Evolutionary conservation across 176 grass and related monocot genomes (phyloP).

Genomic region (Eremochloa ophiuroides): DNA sequence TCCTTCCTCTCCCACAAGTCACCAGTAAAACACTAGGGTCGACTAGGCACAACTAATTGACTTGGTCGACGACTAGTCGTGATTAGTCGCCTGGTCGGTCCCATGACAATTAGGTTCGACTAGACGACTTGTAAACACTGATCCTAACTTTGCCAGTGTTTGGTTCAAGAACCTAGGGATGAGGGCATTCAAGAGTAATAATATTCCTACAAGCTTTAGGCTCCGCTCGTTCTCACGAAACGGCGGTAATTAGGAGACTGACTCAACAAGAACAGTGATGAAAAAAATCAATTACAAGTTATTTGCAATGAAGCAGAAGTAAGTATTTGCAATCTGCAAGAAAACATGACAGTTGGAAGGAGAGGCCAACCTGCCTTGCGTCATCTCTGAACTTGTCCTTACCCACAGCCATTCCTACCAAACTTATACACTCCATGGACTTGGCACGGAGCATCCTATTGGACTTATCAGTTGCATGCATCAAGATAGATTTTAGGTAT

Average conservation of each 20-base stretch:
- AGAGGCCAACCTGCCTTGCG: constrained; percentile 71
- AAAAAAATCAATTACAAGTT: not conserved
- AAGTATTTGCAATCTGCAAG: not conserved
- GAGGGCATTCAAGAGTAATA: not conserved
- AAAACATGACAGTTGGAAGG: not conserved
- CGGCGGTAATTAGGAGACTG: not conserved
- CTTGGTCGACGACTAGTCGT: no score
- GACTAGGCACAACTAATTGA: no score
- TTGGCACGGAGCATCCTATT: constrained; percentile 98
- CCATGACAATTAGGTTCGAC: no score
- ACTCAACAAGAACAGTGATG: not conserved
- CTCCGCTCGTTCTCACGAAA: not conserved
- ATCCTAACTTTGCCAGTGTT: not conserved
- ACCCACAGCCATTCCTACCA: constrained; percentile 98
- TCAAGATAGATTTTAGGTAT: constrained; percentile 93
- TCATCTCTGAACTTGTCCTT: constrained; percentile 99
- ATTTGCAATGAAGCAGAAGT: not conserved
- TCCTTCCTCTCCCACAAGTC: no score
- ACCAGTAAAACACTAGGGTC: no score
- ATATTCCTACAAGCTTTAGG: not conserved
- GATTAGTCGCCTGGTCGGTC: no score
- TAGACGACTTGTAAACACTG: no score
- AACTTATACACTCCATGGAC: constrained; percentile 99
- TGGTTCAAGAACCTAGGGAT: not conserved
- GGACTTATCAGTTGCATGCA: constrained; percentile 98